phyloP scores from a whole-genome alignment of 2,329 filamentous ascomycete genomes.

The Cladosporium sp. region DNA sequence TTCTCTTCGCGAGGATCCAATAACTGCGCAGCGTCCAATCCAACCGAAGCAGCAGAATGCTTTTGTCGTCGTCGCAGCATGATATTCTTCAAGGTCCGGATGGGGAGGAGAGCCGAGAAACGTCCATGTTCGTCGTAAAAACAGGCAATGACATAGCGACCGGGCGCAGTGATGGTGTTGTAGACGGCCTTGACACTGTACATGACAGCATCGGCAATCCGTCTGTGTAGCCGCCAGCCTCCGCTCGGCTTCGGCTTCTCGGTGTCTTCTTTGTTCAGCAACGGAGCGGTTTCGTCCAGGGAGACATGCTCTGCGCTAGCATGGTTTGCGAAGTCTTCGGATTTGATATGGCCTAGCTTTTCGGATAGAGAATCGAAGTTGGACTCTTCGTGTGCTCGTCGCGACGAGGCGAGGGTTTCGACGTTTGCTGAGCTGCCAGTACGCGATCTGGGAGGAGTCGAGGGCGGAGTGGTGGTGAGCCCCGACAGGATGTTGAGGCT shows the following conservation, averaged over 20 bases:
- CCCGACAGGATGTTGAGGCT: conserved; percentile 90
- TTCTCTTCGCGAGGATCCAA: conserved; percentile 31
- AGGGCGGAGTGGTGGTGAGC: conserved; percentile 54
- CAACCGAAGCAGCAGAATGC: conserved; percentile 21
- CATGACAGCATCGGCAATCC: conserved; percentile 67
- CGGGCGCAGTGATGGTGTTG: conserved; percentile 72
- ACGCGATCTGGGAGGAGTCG: conserved; percentile 41
- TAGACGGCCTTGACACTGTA: conserved; percentile 74
- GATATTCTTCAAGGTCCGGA: conserved; percentile 55
- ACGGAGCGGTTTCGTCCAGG: conserved; percentile 64
- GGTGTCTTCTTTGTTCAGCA: conserved; percentile 45
- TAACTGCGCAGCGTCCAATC: conserved; percentile 26
- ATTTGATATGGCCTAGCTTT: conserved; percentile 18
- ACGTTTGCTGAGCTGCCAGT: conserved; percentile 25
- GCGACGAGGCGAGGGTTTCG: conserved; percentile 9
- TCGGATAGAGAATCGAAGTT: conserved; percentile 21
- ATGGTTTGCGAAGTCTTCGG: conserved; percentile 18
- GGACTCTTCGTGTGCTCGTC: conserved; percentile 11
- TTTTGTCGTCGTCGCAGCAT: conserved; percentile 3
- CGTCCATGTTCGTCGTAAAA: conserved; percentile 76
- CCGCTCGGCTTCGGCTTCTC: conserved; percentile 15
- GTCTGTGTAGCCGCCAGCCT: conserved; percentile 56
- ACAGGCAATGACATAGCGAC: conserved; percentile 74
- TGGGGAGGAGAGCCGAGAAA: conserved; percentile 72
- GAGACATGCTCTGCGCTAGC: conserved; percentile 17